Evolutionary conservation across 495 filamentous ascomycete species (phyloP), one percentile per base, ranked within the genome.

Genomic region (Monascus purpureus): DNA sequence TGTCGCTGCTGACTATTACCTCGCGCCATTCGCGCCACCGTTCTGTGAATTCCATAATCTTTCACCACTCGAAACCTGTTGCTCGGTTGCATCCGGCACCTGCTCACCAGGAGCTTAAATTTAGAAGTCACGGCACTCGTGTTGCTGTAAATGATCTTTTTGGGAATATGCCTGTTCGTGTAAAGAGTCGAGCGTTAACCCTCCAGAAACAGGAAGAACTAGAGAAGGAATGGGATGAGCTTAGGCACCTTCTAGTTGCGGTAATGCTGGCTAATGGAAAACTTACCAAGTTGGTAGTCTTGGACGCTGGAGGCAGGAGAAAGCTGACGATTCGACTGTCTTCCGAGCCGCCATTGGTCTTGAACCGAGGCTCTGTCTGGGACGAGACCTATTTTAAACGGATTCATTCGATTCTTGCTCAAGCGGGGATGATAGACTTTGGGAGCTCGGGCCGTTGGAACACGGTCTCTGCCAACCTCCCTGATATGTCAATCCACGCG

Each of bases 151-250:
- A 82, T 38, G 81, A 93, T 45, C 63, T 97, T 8, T 96, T 95
- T 54, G 90, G 88, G 1, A 86, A 83, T 29, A 86, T 97, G 77
- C 90, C 90, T 1, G 90, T 97, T 8, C 78, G 92, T n/a, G 77
- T 95, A 13, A 93, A 90, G 54, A 81, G 80, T 45, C 68, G 85
- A 42, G 65, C 70, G 8, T 43, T 64, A 3, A 34, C 49, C 28
- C 40, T 59, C 8, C 53, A 67, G 32, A 59, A 53, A 31, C 59
- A 61, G 2, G 55, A 66, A 8, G 70, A 79, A 27, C 37, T 73
- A 2, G 78, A 86, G 17, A 68, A 68, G 33, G 68, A 80, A 31
- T 88, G 83, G 77, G 72, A 82, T 9, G 53, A 59, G 1, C 55
- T 95, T 15, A 71, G 67, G 42, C 66, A 60, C 25, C 43, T 49